Percentiles rank a stretch among this genome's conserved stretches.
These are phyloP conservation scores for Tritrichomonas foetus DNA, from an alignment of 208 protist genomes.

Conservation along the genomic window DNA sequence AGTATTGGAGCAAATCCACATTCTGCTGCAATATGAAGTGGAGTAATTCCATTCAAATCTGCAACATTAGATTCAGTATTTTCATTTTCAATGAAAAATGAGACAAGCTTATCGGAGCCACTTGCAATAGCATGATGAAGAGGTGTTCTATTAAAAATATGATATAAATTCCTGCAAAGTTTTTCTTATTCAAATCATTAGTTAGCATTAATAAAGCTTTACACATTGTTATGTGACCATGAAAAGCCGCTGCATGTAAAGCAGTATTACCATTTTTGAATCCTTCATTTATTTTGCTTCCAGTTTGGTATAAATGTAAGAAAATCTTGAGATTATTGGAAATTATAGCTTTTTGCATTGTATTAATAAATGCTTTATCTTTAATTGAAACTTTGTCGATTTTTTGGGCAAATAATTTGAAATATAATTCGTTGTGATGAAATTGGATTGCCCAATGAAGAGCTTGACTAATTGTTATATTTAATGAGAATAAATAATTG, in stretches of 20 bases:
- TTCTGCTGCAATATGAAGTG: neutral
- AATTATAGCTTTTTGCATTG: neutral
- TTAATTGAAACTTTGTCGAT: no score
- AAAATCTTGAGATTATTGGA: neutral
- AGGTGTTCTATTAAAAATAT: no score
- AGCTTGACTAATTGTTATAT: neutral
- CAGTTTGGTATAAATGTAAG: neutral
- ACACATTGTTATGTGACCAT: neutral
- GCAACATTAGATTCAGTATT: neutral
- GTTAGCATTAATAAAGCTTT: neutral
- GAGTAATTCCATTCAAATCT: neutral
- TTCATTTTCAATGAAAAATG: neutral
- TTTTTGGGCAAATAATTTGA: neutral
- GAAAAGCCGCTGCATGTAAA: neutral
- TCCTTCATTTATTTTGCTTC: neutral
- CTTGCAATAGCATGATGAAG: no score
- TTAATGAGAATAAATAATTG: neutral
- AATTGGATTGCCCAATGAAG: neutral
- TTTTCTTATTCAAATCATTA: no score
- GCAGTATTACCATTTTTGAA: neutral
- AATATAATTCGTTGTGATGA: neutral
- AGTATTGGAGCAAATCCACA: no score
- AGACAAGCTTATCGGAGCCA: no score
- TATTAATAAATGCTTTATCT: neutral
- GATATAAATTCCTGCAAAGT: no score